phyloP scores from a whole-genome alignment of 257 asterid species.

The Fraxinus excelsior region DNA sequence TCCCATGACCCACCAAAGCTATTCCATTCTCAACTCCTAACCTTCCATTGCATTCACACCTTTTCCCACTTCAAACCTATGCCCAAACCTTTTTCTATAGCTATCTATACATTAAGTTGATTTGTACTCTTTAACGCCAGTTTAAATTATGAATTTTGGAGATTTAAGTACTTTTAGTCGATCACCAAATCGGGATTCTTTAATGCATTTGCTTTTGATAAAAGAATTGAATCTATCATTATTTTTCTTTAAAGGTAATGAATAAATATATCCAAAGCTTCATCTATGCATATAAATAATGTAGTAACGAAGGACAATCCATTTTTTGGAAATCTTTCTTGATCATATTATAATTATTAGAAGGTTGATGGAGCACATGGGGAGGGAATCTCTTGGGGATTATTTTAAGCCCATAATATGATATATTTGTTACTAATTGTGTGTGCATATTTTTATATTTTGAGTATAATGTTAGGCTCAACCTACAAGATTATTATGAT shows the following conservation, averaged over 20 bases:
- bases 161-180: too few species aligned
- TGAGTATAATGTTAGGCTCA: slow-evolving; percentile 9
- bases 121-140: not conserved
- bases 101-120: not conserved
- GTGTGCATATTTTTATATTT: not conserved
- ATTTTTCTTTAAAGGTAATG: not conserved
- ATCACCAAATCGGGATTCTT: not conserved
- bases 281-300: slow-evolving; percentile 8
- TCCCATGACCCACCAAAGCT: slow-evolving; percentile 31
- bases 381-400: slow-evolving; percentile 37
- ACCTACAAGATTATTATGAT: slow-evolving; percentile 31
- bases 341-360: slow-evolving; percentile 12
- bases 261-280: slow-evolving; percentile 4
- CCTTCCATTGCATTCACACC: slow-evolving; percentile 23
- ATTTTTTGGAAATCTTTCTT: slow-evolving; percentile 29
- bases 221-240: slow-evolving; percentile 2
- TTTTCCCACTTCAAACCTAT: slow-evolving; percentile 16
- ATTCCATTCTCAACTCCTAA: slow-evolving; percentile 17
- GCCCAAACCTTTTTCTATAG: slow-evolving; percentile 11
- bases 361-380: slow-evolving; percentile 53
- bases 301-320: slow-evolving; percentile 28
- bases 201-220: not conserved
- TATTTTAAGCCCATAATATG: slow-evolving; percentile 16
- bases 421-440: slow-evolving; percentile 17
- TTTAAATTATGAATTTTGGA: not conserved